Percentiles rank a stretch among this genome's conserved stretches.
phyloP scores from a whole-genome alignment of 805 yeast genomes.

The Jamesozyma hellenica region DNA sequence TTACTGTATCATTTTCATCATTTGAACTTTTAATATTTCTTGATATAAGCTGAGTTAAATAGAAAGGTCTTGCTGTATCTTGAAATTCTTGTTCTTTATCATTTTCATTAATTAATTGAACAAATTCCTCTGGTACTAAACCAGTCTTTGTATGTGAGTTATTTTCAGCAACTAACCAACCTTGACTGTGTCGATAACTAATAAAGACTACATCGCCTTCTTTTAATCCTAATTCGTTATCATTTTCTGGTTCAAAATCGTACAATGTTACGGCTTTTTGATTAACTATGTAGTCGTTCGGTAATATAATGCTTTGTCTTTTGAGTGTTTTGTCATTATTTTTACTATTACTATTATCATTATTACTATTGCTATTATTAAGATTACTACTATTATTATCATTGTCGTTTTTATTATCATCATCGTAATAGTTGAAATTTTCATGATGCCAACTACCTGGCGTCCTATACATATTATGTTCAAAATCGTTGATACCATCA shows the following conservation, averaged over 20 bases:
- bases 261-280: conserved; percentile 75
- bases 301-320: conserved; percentile 27
- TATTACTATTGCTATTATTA: not conserved
- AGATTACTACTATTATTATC: not conserved
- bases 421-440: no score
- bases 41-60: conserved; percentile 31
- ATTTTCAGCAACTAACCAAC: conserved; percentile 86
- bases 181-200: conserved; percentile 90
- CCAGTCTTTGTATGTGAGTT: conserved; percentile 50
- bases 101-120: conserved; percentile 36
- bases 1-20: conserved; percentile 19
- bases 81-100: conserved; percentile 14
- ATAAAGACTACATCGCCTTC: conserved; percentile 84
- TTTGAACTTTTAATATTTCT: conserved; percentile 18
- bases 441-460: no score
- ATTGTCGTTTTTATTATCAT: not conserved
- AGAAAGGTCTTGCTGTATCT: conserved; percentile 37
- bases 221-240: conserved; percentile 67
- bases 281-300: conserved; percentile 32
- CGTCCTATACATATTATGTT: no score
- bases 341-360: not conserved
- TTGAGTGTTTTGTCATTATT: conserved; percentile 17
- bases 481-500: not conserved
- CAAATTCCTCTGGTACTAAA: conserved; percentile 90
- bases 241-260: conserved; percentile 87